Conservation (phyloP, 495 filamentous ascomycete genomes). For the Talaromyces trachyspermus region DNA sequence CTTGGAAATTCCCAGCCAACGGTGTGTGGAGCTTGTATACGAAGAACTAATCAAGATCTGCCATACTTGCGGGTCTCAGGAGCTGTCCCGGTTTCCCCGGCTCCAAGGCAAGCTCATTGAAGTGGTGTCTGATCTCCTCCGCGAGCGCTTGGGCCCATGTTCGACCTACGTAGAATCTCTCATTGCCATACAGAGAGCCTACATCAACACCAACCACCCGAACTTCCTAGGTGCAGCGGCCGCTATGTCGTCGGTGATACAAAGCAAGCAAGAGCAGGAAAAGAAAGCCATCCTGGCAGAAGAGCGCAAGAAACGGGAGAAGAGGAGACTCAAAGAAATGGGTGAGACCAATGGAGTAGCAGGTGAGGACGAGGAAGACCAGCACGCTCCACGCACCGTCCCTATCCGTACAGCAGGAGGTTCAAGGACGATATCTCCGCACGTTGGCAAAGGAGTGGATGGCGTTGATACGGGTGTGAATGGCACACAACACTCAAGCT, state of each 20-base stretch:
- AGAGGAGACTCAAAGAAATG: slow-evolving; percentile 71
- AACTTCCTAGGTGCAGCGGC: slow-evolving; percentile 97
- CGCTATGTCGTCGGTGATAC: slow-evolving; percentile 96
- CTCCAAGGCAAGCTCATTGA: slow-evolving; percentile 97
- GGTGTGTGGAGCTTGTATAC: slow-evolving; percentile 96
- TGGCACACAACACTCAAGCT: slow-evolving; percentile 48
- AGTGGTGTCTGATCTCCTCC: slow-evolving; percentile 91
- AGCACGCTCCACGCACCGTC: too few relatives aligned
- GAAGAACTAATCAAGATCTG: slow-evolving; percentile 99
- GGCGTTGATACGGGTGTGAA: slow-evolving; percentile 63
- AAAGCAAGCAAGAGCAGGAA: slow-evolving; percentile 88
- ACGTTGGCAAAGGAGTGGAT: slow-evolving; percentile 54
- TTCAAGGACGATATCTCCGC: slow-evolving; percentile 71
- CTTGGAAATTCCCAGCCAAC: slow-evolving; percentile 87
- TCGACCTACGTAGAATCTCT: slow-evolving; percentile 90
- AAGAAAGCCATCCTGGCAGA: slow-evolving; percentile 71
- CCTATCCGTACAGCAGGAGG: slow-evolving; percentile 63
- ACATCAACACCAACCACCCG: slow-evolving; percentile 99
- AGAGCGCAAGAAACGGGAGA: slow-evolving; percentile 76
- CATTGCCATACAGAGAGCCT: slow-evolving; percentile 93
- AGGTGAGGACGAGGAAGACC: slow-evolving; percentile 64
- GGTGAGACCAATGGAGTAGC: slow-evolving; percentile 68
- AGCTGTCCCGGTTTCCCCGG: slow-evolving; percentile 84
- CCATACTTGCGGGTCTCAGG: slow-evolving; percentile 94
- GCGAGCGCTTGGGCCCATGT: slow-evolving; percentile 83